Conservation (phyloP, 2,329 filamentous ascomycete genomes). For the Penicillium sp. region DNA sequence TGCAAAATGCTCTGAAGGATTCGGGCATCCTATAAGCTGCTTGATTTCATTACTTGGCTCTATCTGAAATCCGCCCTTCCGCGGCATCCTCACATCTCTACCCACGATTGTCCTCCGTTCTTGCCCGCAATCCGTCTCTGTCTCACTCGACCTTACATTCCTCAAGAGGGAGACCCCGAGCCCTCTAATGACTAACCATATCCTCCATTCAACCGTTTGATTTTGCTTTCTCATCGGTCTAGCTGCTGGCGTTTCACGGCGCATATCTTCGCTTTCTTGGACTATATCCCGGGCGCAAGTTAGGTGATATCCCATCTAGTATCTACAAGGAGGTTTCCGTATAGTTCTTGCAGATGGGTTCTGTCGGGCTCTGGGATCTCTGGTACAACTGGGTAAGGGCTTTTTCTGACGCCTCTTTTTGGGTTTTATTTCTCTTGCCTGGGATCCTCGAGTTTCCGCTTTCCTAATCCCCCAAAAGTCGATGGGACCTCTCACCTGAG, state of each 20-base stretch:
- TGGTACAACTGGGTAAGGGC: conserved; percentile 1
- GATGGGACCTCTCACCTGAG: background rate
- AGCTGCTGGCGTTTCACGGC: conserved; percentile 25
- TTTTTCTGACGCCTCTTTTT: conserved; percentile 1
- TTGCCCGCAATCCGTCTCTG: too few species aligned
- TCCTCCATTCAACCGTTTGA: conserved; percentile 7
- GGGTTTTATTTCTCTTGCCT: background rate
- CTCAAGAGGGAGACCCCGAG: too few species aligned
- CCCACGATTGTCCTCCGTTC: background rate
- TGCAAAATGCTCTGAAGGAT: conserved; percentile 97
- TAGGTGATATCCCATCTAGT: conserved; percentile 16
- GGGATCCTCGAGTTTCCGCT: background rate
- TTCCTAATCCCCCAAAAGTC: conserved; percentile 3
- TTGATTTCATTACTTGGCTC: too few species aligned
- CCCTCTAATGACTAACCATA: conserved; percentile 18
- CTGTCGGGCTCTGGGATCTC: conserved; percentile 7
- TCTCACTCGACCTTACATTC: too few species aligned
- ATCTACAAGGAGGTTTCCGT: conserved; percentile 14
- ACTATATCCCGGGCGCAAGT: conserved; percentile 20
- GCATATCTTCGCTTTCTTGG: conserved; percentile 12
- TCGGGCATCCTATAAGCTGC: conserved; percentile 75
- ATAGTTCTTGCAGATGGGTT: conserved; percentile 7
- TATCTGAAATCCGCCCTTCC: too few species aligned
- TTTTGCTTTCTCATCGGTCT: conserved; percentile 13
- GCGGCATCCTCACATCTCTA: too few species aligned